Evolutionary conservation across 1,139 yeast species (phyloP).

Genomic region (Hyphopichia wangnamkhiaoensis): DNA sequence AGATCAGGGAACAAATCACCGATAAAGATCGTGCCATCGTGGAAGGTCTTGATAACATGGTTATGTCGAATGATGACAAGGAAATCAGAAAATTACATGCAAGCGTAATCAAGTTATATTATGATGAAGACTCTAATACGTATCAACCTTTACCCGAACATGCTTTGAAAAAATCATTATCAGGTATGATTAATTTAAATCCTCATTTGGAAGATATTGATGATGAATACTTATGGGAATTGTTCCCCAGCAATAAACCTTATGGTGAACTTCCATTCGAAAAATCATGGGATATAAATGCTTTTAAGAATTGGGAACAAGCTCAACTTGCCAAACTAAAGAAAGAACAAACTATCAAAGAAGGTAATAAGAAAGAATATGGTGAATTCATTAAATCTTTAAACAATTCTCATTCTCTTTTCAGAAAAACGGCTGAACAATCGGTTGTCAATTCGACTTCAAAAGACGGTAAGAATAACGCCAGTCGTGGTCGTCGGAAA

Average conservation of each 20-base stretch:
- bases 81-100: slow-evolving; percentile 25
- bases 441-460: background rate
- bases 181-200: slow-evolving; percentile 43
- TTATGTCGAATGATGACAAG: slow-evolving; percentile 27
- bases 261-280: slow-evolving; percentile 44
- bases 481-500: slow-evolving; percentile 28
- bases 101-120: slow-evolving; percentile 29
- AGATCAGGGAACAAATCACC: slow-evolving; percentile 21
- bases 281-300: slow-evolving; percentile 18
- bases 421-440: slow-evolving; percentile 14
- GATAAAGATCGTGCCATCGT: slow-evolving; percentile 27
- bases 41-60: slow-evolving; percentile 26
- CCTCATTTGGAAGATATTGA: slow-evolving; percentile 37
- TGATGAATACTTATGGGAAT: slow-evolving; percentile 44
- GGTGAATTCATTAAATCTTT: slow-evolving; percentile 22
- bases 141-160: slow-evolving; percentile 36
- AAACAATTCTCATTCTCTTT: slow-evolving; percentile 23
- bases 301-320: slow-evolving; percentile 43
- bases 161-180: slow-evolving; percentile 39
- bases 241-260: slow-evolving; percentile 36
- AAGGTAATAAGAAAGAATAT: slow-evolving; percentile 18
- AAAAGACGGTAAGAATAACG: background rate
- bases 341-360: slow-evolving; percentile 16
- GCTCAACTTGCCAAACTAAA: slow-evolving; percentile 21
- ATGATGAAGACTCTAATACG: slow-evolving; percentile 29